These are phyloP conservation scores for Puya raimondii DNA, from an alignment of 176 grass and related monocot species.

Conservation along the genomic window DNA sequence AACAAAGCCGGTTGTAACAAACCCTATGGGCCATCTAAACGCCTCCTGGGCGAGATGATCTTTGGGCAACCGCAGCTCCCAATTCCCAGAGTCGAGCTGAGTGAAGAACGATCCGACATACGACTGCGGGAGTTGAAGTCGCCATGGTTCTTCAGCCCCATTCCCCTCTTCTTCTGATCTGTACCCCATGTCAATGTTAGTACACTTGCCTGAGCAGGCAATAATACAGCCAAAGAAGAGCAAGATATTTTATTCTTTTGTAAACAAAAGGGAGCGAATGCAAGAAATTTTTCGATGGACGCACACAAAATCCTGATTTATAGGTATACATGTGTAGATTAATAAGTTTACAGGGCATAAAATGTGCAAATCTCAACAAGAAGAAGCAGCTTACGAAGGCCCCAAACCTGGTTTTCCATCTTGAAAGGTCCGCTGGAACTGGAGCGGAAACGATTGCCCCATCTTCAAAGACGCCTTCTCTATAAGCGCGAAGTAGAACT, in stretches of 20 bases:
- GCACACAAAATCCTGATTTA: no score
- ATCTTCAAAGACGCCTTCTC: conserved; percentile 80
- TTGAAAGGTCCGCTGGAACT: conserved; percentile 47
- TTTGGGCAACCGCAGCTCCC: conserved; percentile 38
- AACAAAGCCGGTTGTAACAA: conserved; percentile 57
- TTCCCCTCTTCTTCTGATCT: conserved; percentile 60
- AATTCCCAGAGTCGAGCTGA: conserved; percentile 32
- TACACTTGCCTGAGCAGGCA: not conserved
- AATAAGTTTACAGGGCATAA: not conserved
- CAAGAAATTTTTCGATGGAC: no score
- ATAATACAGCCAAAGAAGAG: not conserved
- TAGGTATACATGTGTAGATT: no score
- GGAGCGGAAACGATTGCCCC: conserved; percentile 80
- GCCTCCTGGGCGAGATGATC: conserved; percentile 14
- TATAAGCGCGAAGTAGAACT: conserved; percentile 53
- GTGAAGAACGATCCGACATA: conserved; percentile 58
- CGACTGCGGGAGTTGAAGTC: conserved; percentile 64
- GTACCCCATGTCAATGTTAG: conserved; percentile 15
- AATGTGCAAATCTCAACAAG: not conserved
- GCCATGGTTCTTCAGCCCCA: conserved; percentile 47
- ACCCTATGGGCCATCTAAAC: conserved; percentile 82
- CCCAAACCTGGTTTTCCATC: conserved; percentile 62
- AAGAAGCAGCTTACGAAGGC: not conserved
- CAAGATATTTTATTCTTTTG: no score
- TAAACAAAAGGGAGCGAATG: no score